Percentiles rank a stretch among this genome's conserved stretches.
Evolutionary conservation across 495 filamentous ascomycete species (phyloP).

Genomic region (Trichoderma virens): DNA sequence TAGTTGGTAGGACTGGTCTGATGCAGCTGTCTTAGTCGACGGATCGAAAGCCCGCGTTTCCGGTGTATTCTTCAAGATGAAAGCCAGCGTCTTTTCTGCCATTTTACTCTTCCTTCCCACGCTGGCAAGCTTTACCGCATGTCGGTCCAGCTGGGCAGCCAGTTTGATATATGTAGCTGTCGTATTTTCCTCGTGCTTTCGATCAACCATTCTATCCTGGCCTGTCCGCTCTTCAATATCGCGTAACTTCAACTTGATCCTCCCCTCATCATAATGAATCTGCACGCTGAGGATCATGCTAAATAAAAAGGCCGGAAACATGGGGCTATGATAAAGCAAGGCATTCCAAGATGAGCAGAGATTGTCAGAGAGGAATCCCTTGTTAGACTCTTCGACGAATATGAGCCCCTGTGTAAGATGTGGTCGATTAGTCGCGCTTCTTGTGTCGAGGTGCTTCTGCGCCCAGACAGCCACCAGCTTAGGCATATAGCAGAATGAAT

Average conservation of each 20-base stretch:
- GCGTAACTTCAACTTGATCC: slow-evolving; percentile 22
- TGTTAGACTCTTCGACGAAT: slow-evolving; percentile 3
- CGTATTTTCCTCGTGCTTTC: background rate
- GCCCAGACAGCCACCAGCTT: slow-evolving; percentile 2
- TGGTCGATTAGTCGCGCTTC: background rate
- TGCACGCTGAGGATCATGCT: slow-evolving; percentile 20
- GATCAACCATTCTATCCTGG: slow-evolving; percentile 20
- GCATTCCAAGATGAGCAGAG: slow-evolving; percentile 14
- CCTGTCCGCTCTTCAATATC: slow-evolving; percentile 24
- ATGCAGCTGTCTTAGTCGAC: background rate
- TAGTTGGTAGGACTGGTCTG: background rate
- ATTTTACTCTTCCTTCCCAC: slow-evolving; percentile 22
- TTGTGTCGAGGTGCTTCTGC: background rate
- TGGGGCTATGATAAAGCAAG: slow-evolving; percentile 13
- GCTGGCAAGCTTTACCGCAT: slow-evolving; percentile 25
- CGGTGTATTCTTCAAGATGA: slow-evolving; percentile 17
- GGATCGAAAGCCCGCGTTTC: background rate
- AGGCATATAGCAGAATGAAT: slow-evolving; percentile 9
- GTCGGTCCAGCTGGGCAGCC: slow-evolving; percentile 23
- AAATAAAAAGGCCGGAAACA: slow-evolving; percentile 24
- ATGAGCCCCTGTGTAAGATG: background rate
- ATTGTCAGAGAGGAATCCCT: background rate
- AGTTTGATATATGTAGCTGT: slow-evolving; percentile 3
- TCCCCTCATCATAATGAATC: slow-evolving; percentile 20
- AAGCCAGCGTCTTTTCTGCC: slow-evolving; percentile 18